Evolutionary conservation across 345 rosid species (phyloP), one percentile per base, ranked within the genome.

Genomic region (Litchi chinensis): DNA sequence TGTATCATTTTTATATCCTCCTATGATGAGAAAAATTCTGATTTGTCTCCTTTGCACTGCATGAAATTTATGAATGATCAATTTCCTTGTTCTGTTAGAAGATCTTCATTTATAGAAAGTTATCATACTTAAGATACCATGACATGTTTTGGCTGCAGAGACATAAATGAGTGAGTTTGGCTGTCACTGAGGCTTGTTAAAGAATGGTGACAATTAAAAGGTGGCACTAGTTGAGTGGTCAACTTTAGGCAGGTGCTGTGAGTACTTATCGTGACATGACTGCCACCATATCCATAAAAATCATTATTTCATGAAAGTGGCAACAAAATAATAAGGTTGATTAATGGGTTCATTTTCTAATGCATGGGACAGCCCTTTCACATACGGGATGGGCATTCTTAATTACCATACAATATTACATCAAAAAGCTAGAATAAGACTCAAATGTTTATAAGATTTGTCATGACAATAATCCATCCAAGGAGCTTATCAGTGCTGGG

Each of bases 191-290:
- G 70, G 71, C 68, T 63, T 56, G 62, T 24, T 12, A 44, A 74
- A 64, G 76, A 48, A 74, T 28, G 68, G 8, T 32, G 60, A 71
- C 71, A 40, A 26, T 40, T 8, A 70, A 69, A 43, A 71, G 71
- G 57, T 46, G 66, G 65, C 70, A 78, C 68, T 16, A 81, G 82
- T 80, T 77, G 84, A 24, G 76, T 32, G 24, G 85, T 86, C 85
- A 69, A 76, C 82, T 80, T 76, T 68, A 78, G 72, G 72, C 70
- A 78, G 81, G 82, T 84, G 87, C 66, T 70, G 59, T 39, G 73
- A 64, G 22, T 57, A 57, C 43, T n/a, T 73, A 43, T 59, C 76
- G 32, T 73, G 87, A 82, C 39, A 70, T 69, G 89, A 86, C 76
- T 65, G 54, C 84, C 79, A 76, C 80, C 76, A 73, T 64, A 6